Evolutionary conservation across 768 basidiomycete species (phyloP), one percentile per base, ranked within the genome.

Genomic region (Suillus ampliporus): DNA sequence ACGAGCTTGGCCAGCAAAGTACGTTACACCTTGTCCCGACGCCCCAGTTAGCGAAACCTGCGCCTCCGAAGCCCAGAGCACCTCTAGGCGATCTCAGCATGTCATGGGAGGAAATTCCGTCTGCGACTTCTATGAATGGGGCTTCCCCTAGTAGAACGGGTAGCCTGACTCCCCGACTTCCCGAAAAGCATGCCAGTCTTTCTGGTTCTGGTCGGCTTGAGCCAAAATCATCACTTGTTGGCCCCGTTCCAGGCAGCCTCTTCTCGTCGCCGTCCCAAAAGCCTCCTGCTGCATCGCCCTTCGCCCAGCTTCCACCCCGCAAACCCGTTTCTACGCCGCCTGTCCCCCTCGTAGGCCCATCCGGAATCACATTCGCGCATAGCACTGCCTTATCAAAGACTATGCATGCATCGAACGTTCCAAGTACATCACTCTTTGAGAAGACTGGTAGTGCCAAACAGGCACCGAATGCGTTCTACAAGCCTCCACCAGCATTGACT

Each of bases 381-480:
- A 44, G 40, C n/a, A 31, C 23, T 10, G 46, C 47, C 40, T 43
- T 46, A 19, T 26, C 57, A 67, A 67, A 54, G 43, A 58, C 11
- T 34, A 44, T 23, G 28, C 64, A 2, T 62, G 56, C 53, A 38
- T 54, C 53, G 15, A 54, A 19, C 37, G 15, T 11, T 21, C 53
- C 23, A 26, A 19, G 21, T 70, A 40, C 72, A 59, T 71, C 71
- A 15, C 62, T 79, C 3, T 85, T 88, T 60, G 78, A 80, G 8
- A 80, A 82, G 2, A 58, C 68, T 2, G 79, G 80, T 19, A 82
- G 80, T 28, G 87, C 89, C 1, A 82, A 82, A 56, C 78, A 77
- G 37, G 80, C 82, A 10, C 80, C 78, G 26, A 91, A 91, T 65
- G 90, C 90, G 5, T 91, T 91, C 70, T 91, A 86, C 69, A 79